A percentile compares a stretch with the other conserved stretches of the same genome.
Conservation (phyloP, 2,329 filamentous ascomycete species). For the Talaromyces piceae region DNA sequence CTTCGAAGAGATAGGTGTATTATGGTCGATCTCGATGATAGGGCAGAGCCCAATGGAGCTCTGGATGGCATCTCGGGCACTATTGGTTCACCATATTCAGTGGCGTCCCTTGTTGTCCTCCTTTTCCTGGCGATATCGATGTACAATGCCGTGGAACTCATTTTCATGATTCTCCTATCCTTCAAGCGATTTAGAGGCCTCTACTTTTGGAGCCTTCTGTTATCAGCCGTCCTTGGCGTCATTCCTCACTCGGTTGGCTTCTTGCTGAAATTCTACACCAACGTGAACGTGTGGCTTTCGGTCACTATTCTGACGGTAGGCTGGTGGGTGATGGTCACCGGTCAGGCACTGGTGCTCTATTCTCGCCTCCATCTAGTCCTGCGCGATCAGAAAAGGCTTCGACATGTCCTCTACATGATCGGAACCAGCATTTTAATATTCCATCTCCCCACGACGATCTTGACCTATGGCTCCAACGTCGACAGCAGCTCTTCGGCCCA, state of each 20-base stretch:
- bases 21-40: neutral
- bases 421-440: slow-evolving; percentile 47
- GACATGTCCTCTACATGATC: slow-evolving; percentile 51
- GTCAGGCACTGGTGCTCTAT: slow-evolving; percentile 55
- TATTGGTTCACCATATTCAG: neutral
- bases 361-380: slow-evolving; percentile 55
- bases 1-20: neutral
- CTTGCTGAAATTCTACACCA: slow-evolving; percentile 34
- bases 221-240: slow-evolving; percentile 29
- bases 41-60: neutral
- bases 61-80: slow-evolving; percentile 9
- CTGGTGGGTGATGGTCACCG: slow-evolving; percentile 55
- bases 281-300: slow-evolving; percentile 22
- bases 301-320: slow-evolving; percentile 45
- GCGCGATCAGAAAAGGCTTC: slow-evolving; percentile 43
- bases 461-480: slow-evolving; percentile 43
- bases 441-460: slow-evolving; percentile 47
- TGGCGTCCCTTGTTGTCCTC: slow-evolving; percentile 5
- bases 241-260: slow-evolving; percentile 36
- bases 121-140: slow-evolving; percentile 33
- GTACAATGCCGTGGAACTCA: slow-evolving; percentile 43
- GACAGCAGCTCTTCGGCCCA: slow-evolving; percentile 12
- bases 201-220: slow-evolving; percentile 38
- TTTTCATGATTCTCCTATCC: slow-evolving; percentile 32
- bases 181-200: slow-evolving; percentile 34